Evolutionary conservation across 306 rosid genomes (phyloP), one percentile per base, ranked within the genome.

Genomic region (Medicago lupulina): DNA sequence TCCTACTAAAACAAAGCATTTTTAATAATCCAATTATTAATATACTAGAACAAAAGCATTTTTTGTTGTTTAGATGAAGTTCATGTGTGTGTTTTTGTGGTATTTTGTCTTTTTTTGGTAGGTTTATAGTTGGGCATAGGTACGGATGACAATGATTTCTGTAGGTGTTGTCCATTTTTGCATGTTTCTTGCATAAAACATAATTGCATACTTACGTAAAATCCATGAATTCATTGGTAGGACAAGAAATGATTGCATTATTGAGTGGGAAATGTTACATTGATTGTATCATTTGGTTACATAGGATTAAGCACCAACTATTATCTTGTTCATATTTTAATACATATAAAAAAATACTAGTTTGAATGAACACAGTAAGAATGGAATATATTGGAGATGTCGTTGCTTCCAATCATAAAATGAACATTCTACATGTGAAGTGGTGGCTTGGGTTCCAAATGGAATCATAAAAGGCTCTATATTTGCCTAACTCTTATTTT

Each of bases 281-380:
- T 38, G 71, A 49, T 71, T 31, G 38, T 71, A 71, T 51, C 82
- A 79, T 71, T 78, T 61, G 8, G 4, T 63, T 71, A 50, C 62
- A 50, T 61, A 59, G 71, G 51, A 15, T 31, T 60, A 34, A 38
- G 18, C 14, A 36, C 64, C 44, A 47, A 69, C 2, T 18, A 59
- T 25, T 12, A 77, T 57, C 34, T 15, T 61, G 19, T 49, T 78
- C 8, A 23, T 70, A 55, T 57, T 57, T 11, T 57, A 1, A 19
- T 11, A 16, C 4, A n/a, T 2, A 50, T 3, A 28, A 28, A 53
- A 50, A 15, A n/a, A 1, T 50, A 15, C 19, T 8, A 67, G 23
- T 11, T 23, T 43, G 31, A 19, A 55, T 18, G 31, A 43, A 77
- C 23, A 55, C 43, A 31, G 46, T 44, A 7, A 18, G 39, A 68